Evolutionary conservation across 1,139 yeast species (phyloP).

Genomic region (Candida dubliniensis): DNA sequence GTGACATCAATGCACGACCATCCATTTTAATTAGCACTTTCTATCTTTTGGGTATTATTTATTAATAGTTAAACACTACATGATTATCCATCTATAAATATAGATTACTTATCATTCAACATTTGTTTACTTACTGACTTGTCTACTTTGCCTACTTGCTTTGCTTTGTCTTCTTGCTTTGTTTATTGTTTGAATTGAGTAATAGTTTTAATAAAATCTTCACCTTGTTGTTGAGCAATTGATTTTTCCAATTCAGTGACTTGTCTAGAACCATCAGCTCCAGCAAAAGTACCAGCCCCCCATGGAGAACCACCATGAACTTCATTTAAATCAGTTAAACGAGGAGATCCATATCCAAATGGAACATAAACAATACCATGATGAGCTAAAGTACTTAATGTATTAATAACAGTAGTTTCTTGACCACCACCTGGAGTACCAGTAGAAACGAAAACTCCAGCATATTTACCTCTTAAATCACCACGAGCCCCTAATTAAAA

Average conservation of each 20-base stretch:
- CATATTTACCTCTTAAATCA: constrained; percentile 36
- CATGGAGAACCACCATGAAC: constrained; percentile 42
- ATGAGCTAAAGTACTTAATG: constrained; percentile 34
- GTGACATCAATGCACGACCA: too few species aligned
- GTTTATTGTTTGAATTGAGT: constrained; percentile 13
- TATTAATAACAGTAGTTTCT: constrained; percentile 35
- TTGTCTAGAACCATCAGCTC: constrained; percentile 37
- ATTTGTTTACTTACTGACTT: too few species aligned
- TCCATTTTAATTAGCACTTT: too few species aligned
- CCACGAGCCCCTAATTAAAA: constrained; percentile 32
- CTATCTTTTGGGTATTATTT: too few species aligned
- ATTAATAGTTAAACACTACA: too few species aligned
- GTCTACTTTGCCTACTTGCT: too few species aligned
- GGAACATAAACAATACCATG: constrained; percentile 41
- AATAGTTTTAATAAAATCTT: constrained; percentile 28
- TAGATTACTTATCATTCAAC: too few species aligned
- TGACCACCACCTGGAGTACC: constrained; percentile 43
- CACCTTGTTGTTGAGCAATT: constrained; percentile 35
- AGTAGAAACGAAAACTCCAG: constrained; percentile 37
- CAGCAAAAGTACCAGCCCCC: constrained; percentile 45
- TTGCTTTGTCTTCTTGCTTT: too few species aligned
- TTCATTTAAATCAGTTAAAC: constrained; percentile 29
- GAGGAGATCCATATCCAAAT: constrained; percentile 35
- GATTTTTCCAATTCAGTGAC: constrained; percentile 35
- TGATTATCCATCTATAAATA: too few species aligned